Conservation (phyloP, 495 filamentous ascomycete species). For the Geopyxis carbonaria region DNA sequence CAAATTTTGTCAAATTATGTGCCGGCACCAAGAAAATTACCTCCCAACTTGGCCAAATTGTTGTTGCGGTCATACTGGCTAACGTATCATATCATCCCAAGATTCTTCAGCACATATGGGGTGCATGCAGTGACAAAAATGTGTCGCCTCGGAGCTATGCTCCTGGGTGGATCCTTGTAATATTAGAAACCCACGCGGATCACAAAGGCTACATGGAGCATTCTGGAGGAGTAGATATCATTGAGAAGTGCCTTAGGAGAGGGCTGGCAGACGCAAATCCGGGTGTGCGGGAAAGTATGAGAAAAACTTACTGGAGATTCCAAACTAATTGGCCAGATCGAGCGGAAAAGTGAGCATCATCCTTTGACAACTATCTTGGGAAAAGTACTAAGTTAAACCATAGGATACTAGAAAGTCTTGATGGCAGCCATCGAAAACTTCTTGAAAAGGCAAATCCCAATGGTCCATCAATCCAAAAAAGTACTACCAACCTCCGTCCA, state of each 20-base stretch:
- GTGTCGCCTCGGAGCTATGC: slow-evolving; percentile 62
- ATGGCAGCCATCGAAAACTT: slow-evolving; percentile 52
- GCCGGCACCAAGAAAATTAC: slow-evolving; percentile 78
- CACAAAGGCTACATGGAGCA: slow-evolving; percentile 73
- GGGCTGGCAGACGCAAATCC: slow-evolving; percentile 76
- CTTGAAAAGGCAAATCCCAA: slow-evolving; percentile 73
- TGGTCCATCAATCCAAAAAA: slow-evolving; percentile 35
- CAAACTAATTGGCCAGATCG: slow-evolving; percentile 55
- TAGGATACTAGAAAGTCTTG: slow-evolving; percentile 58
- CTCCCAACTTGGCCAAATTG: slow-evolving; percentile 57
- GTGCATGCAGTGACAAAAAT: slow-evolving; percentile 80
- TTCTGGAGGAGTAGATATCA: slow-evolving; percentile 56
- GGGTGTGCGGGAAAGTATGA: slow-evolving; percentile 64
- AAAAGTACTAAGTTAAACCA: not conserved
- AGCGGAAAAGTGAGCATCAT: slow-evolving; percentile 48
- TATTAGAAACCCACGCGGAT: slow-evolving; percentile 59
- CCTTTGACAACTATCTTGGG: slow-evolving; percentile 22
- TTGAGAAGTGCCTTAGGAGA: slow-evolving; percentile 78
- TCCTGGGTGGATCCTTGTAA: slow-evolving; percentile 64
- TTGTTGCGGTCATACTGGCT: slow-evolving; percentile 57
- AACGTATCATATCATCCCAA: slow-evolving; percentile 61
- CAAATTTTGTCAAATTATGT: slow-evolving; percentile 75
- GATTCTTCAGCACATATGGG: slow-evolving; percentile 65
- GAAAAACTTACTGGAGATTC: slow-evolving; percentile 73
- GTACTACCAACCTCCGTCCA: slow-evolving; percentile 36